Conservation (phyloP, 352 stramenopile species). For the Phytophthora crassamura region DNA sequence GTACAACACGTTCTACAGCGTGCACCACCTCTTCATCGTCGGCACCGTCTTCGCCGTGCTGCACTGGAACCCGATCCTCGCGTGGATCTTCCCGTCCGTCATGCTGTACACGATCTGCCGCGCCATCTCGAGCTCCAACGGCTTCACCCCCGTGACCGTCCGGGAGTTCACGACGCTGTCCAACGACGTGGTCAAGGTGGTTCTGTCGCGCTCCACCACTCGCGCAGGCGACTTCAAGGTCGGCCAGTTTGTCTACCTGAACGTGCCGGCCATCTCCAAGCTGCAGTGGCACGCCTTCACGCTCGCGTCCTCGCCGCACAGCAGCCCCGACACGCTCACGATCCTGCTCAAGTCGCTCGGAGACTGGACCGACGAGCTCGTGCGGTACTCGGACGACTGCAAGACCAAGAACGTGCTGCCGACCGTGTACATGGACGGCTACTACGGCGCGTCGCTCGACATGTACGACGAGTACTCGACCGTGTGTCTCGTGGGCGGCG, state of each 20-base stretch:
- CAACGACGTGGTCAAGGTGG: constrained; percentile 43
- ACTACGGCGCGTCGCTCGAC: constrained; percentile 45
- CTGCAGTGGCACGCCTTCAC: constrained; percentile 63
- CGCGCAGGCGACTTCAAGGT: constrained; percentile 31
- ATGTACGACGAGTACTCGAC: constrained; percentile 39
- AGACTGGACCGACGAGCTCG: constrained; percentile 46
- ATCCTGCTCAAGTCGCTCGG: constrained; percentile 54
- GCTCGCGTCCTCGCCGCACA: constrained; percentile 47
- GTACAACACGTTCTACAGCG: constrained; percentile 54
- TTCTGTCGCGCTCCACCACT: constrained; percentile 33
- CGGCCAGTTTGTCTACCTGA: constrained; percentile 58
- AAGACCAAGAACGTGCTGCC: constrained; percentile 16
- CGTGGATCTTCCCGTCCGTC: constrained; percentile 47
- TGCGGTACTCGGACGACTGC: constrained; percentile 35
- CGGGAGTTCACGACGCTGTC: constrained; percentile 37
- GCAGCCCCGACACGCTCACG: constrained; percentile 43
- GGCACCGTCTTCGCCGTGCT: constrained; percentile 50
- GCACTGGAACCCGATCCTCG: constrained; percentile 46
- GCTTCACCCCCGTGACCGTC: constrained; percentile 36
- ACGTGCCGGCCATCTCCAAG: constrained; percentile 50
- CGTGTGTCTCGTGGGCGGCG: constrained; percentile 43
- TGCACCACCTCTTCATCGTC: constrained; percentile 59
- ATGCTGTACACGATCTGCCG: constrained; percentile 52
- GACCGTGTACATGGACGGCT: constrained; percentile 49
- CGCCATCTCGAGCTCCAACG: constrained; percentile 42